Base-by-base conservation (phyloP, 768 basidiomycete genomes). In the Phaeotremella fagi region DNA sequence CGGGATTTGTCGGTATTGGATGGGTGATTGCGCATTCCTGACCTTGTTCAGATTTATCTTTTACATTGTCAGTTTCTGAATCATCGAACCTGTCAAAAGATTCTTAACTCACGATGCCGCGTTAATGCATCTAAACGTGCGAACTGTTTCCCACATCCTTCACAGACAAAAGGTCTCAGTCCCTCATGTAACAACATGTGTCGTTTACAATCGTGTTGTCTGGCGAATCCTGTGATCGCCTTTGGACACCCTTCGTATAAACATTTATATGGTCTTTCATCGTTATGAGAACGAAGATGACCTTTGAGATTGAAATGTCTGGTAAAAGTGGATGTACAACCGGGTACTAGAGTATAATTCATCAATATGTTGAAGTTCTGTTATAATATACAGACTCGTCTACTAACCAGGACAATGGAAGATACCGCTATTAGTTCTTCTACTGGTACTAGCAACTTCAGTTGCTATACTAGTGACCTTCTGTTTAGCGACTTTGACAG, bases 141-240 rank as follows among this genome's bases (percentile, higher is more conserved):
- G 78, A 98, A 98, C 62, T 85, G 88, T 78, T 91, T 88, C 62
- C 82, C 81, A 71, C 92, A 98, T 38, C 90, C 91, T 7, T 91
- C 88, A 66, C 94, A 98, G 12, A 82, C 86, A 72, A 91, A 94
- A 57, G 91, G 90, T 22, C 91, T 78, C 66, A 90, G 86, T 63
- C 94, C 92, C 53, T 88, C 84, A 72, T 98, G 92, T 36, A 98
- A 79, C 61, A 91, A 86, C 74, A 95, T 92, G 64, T 98, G 94
- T 2, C 91, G 82, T 71, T 94, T 97, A 76, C 92, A 95, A 72
- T 98, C 92, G 67, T 95, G 92, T 72, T 94, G 89, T 51, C 91
- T 76, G 24, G 88, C 91, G 59, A 95, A 92, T 22, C 91, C 89
- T 38, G 62, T 50, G 25, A 61, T 48, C 12, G 63, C 64, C 76